Evolutionary conservation across 2,329 filamentous ascomycete genomes (phyloP).

Genomic region (Ilyonectria sp.): DNA sequence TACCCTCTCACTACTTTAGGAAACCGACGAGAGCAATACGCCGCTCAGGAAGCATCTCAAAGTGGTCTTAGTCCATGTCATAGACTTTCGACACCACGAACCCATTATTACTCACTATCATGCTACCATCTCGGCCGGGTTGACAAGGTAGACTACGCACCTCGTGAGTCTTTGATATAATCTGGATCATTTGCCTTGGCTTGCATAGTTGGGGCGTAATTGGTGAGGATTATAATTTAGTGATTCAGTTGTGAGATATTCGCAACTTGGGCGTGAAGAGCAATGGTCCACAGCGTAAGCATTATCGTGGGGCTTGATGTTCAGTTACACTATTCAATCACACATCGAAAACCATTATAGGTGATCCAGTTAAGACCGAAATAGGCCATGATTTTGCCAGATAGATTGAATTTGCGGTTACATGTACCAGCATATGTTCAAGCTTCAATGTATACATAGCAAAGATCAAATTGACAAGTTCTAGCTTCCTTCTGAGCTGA

Average conservation of each 20-base stretch:
- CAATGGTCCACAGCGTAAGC: no score
- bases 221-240: no score
- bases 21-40: background rate
- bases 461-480: slow-evolving; percentile 5
- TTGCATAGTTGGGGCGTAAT: no score
- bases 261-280: no score
- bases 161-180: background rate
- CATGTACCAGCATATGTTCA: background rate
- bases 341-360: background rate
- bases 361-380: slow-evolving; percentile 1
- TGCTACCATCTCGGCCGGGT: background rate
- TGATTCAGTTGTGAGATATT: no score
- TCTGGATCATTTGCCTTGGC: background rate
- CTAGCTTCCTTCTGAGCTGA: slow-evolving; percentile 5
- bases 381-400: slow-evolving; percentile 4
- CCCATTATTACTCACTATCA: background rate
- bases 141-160: background rate
- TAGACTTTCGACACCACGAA: background rate
- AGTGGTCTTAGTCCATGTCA: background rate
- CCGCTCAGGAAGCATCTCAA: background rate
- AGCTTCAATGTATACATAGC: background rate
- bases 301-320: background rate
- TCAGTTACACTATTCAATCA: slow-evolving; percentile 3
- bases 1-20: background rate
- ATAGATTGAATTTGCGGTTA: slow-evolving; percentile 3